A percentile compares a stretch with the other conserved stretches of the same genome.
Evolutionary conservation across 2,329 filamentous ascomycete species (phyloP).

Genomic region (Hymenoscyphus repandus): DNA sequence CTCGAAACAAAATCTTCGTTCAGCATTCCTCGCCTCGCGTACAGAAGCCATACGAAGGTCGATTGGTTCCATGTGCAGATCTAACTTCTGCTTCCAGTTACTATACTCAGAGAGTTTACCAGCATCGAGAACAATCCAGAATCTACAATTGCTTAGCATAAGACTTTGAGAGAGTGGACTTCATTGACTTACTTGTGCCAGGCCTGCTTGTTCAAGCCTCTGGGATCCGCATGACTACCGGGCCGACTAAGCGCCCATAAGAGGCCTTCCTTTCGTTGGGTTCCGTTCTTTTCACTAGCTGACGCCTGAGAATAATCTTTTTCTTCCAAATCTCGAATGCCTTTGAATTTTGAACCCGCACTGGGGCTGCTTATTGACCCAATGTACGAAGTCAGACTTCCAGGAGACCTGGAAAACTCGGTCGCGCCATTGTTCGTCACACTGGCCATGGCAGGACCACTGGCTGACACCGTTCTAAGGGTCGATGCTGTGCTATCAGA

Average conservation of each 20-base stretch:
- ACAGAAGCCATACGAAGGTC: conserved; percentile 96
- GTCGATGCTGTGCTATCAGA: conserved; percentile 72
- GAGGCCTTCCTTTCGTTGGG: conserved; percentile 86
- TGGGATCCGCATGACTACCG: conserved; percentile 90
- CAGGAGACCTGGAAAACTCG: conserved; percentile 48
- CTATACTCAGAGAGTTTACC: conserved; percentile 97
- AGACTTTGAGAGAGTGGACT: not conserved
- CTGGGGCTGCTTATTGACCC: conserved; percentile 44
- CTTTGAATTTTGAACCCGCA: conserved; percentile 68
- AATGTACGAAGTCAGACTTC: conserved; percentile 41
- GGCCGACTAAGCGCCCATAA: conserved; percentile 92
- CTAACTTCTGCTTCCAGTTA: conserved; percentile 97
- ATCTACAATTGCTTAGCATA: conserved; percentile 50
- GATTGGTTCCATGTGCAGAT: conserved; percentile 96
- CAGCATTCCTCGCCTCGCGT: conserved; percentile 87
- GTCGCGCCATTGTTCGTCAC: conserved; percentile 25
- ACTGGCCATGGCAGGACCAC: conserved; percentile 31
- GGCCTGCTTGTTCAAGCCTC: conserved; percentile 90
- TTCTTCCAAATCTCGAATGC: conserved; percentile 88
- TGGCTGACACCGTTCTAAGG: conserved; percentile 47
- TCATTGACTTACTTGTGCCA: conserved; percentile 83
- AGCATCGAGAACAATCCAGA: conserved; percentile 97
- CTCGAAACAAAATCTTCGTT: conserved; percentile 95
- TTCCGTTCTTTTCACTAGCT: conserved; percentile 51
- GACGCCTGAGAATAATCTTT: conserved; percentile 54